Base-by-base conservation (phyloP, 2,329 filamentous ascomycete species). In the Colletotrichum sansevieriae region DNA sequence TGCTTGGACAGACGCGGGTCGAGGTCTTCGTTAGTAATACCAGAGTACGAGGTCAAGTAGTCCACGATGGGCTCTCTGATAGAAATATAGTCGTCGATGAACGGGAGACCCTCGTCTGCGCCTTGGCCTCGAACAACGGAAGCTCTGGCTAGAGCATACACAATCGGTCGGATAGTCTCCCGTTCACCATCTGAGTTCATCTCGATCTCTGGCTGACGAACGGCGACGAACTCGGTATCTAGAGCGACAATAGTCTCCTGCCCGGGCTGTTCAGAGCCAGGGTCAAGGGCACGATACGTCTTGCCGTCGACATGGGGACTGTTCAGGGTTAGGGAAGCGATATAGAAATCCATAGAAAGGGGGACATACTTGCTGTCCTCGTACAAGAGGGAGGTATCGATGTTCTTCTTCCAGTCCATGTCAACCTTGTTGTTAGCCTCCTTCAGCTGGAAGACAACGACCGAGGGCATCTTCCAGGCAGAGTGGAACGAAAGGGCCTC, bases 41-140 rank as follows among this genome's bases (percentile, higher is more conserved):
- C 96, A 0, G 95, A 98, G 82, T 94, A 98, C 51, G 92, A 91
- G 0, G 97, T 99, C 43, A 99, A 85, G 77, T 98, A 98, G 81
- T 99, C 96, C 67, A 98, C 93, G 25, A 99, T 93, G 0, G 92
- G 91, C 76, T 98, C 96, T 69, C 91, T 91, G 74, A 97, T 95
- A 37, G 90, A 90, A 71, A 99, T 97, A 78, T 99, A 99, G 80
- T 99, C 96, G 76, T 99, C 96, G 71, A 99, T 97, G 76, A 98
- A 98, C 0, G 96, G 93, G 0, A 91, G 79, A 0, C 94, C 94
- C 77, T 97, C 93, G 44, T 91, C 83, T 71, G 91, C 86, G 20
- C 94, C 95, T 59, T 88, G 82, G 0, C 95, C 95, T 25, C 97
- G 89, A 12, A 98, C 87, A 1, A 98, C 94, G 0, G 95, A 98